Evolutionary conservation across 2,329 filamentous ascomycete genomes (phyloP).

Genomic region (Geosmithia putterillii): DNA sequence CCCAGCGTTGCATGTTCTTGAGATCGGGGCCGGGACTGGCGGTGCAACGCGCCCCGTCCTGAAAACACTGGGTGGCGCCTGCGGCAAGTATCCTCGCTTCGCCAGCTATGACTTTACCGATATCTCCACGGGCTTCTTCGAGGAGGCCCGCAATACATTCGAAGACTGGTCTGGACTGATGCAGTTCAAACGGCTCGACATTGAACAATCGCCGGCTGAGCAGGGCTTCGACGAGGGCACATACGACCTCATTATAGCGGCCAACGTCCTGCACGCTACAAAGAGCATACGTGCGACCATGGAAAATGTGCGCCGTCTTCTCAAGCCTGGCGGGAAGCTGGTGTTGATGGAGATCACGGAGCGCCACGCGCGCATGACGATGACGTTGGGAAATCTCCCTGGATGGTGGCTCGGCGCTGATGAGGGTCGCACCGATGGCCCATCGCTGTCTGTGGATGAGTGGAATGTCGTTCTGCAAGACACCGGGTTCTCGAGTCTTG

Average conservation of each 20-base stretch:
- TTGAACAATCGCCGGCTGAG: not conserved
- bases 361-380: conserved; percentile 6
- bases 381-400: conserved; percentile 17
- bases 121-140: conserved; percentile 27
- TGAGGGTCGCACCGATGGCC: not conserved
- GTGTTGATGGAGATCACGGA: conserved; percentile 3
- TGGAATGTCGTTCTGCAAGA: not conserved
- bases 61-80: conserved; percentile 11
- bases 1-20: no score
- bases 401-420: conserved; percentile 19
- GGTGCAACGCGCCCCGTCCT: conserved; percentile 19
- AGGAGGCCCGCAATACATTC: conserved; percentile 13
- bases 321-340: conserved; percentile 4
- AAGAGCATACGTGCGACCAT: not conserved
- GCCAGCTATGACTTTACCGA: conserved; percentile 30
- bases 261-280: conserved; percentile 4
- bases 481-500: no score
- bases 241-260: conserved; percentile 3
- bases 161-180: conserved; percentile 8
- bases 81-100: not conserved
- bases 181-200: conserved; percentile 3
- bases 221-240: conserved; percentile 1
- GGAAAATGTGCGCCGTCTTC: not conserved
- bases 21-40: conserved; percentile 27
- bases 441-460: not conserved